A percentile compares a stretch with the other conserved stretches of the same genome.
Conservation (phyloP, 495 filamentous ascomycete genomes). For the Aspergillus conjunctus region DNA sequence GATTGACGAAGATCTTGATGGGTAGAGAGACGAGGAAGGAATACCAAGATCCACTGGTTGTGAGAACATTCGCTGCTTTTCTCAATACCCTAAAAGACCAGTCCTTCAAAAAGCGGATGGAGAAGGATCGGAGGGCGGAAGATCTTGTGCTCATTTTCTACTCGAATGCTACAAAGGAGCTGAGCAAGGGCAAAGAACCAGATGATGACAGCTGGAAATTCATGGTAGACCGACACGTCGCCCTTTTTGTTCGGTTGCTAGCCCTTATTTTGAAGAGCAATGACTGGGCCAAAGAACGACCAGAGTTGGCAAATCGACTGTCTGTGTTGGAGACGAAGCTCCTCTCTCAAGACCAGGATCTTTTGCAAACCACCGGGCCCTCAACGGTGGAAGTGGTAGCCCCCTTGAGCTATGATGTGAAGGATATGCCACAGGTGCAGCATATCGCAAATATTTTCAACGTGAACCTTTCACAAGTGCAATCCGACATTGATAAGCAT, state of each 20-base stretch:
- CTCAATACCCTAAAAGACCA: constrained; percentile 74
- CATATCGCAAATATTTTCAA: constrained; percentile 83
- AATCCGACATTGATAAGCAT: constrained; percentile 82
- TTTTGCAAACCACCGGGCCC: constrained; percentile 60
- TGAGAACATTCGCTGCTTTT: constrained; percentile 78
- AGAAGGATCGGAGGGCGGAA: constrained; percentile 92
- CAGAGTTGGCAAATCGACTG: constrained; percentile 78
- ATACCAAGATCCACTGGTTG: constrained; percentile 77
- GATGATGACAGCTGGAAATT: constrained; percentile 92
- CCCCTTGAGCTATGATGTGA: constrained; percentile 85
- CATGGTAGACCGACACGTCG: constrained; percentile 91
- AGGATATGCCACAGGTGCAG: constrained; percentile 94
- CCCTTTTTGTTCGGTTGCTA: constrained; percentile 89
- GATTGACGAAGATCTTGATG: constrained; percentile 65
- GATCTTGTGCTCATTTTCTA: constrained; percentile 86
- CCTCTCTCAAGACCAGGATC: constrained; percentile 90
- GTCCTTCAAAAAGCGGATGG: constrained; percentile 73
- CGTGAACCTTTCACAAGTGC: constrained; percentile 71
- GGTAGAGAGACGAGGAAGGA: constrained; percentile 72
- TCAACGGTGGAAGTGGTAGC: constrained; percentile 72
- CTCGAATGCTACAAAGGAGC: constrained; percentile 87
- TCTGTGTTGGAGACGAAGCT: constrained; percentile 89
- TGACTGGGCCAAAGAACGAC: constrained; percentile 76
- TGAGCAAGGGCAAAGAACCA: constrained; percentile 73
- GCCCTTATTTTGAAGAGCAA: constrained; percentile 75